Evolutionary conservation across 768 basidiomycete species (phyloP).

Genomic region (Mycena polygramma): DNA sequence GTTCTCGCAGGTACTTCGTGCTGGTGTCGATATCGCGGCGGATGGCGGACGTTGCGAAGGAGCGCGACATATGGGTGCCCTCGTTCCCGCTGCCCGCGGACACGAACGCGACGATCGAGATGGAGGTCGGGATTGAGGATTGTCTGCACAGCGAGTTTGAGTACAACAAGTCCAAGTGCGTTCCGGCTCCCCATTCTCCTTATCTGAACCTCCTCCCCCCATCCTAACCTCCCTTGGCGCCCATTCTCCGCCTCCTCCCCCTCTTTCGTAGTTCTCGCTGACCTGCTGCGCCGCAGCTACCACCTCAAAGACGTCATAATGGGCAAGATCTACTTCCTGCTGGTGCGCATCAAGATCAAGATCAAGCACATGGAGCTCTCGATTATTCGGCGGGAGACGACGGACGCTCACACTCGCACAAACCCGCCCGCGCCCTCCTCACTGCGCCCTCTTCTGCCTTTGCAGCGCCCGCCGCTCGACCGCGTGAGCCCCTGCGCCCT

Average conservation of each 20-base stretch:
- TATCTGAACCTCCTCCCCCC: not conserved
- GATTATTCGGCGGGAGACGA: constrained; percentile 97
- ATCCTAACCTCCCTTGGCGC: not conserved
- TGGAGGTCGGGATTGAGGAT: constrained; percentile 99
- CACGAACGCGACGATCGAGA: constrained; percentile 98
- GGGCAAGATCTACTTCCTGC: constrained; percentile 98
- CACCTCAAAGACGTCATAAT: constrained; percentile 99
- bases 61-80: constrained; percentile 97
- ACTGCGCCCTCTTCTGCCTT: constrained; percentile 43
- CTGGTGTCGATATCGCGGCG: constrained; percentile 91
- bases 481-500: constrained; percentile 55
- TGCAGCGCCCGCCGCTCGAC: constrained; percentile 27
- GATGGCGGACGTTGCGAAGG: constrained; percentile 94
- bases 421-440: constrained; percentile 42
- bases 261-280: not conserved
- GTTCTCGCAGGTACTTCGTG: constrained; percentile 81
- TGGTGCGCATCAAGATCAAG: constrained; percentile 99
- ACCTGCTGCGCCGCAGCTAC: constrained; percentile 68
- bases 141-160: constrained; percentile 99
- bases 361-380: constrained; percentile 99
- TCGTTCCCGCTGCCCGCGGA: constrained; percentile 99
- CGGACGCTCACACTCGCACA: too few relatives aligned
- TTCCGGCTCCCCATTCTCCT: constrained; percentile 29
- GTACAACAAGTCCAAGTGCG: constrained; percentile 99
- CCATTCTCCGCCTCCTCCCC: not conserved